Percentiles rank a stretch among this genome's conserved stretches.
Conservation (phyloP, 805 yeast species). For the Saturnispora galanensis region DNA sequence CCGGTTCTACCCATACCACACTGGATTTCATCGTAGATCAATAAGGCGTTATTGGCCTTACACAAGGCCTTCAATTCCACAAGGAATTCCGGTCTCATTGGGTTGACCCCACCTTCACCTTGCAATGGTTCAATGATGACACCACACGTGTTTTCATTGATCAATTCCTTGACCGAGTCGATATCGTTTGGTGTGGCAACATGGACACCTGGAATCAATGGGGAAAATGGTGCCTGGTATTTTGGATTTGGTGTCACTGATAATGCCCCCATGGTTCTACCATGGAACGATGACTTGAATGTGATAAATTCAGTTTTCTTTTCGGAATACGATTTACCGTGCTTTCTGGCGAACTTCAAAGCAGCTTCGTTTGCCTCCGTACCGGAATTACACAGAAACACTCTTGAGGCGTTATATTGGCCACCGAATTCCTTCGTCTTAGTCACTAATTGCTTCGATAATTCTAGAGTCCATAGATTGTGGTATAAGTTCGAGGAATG, state of each 20-base stretch:
- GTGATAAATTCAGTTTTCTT: conserved; percentile 70
- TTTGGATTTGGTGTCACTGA: conserved; percentile 89
- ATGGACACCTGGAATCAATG: conserved; percentile 82
- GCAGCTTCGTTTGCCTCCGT: conserved; percentile 37
- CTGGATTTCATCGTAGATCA: conserved; percentile 93
- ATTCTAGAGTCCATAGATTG: conserved; percentile 74
- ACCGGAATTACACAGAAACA: conserved; percentile 53
- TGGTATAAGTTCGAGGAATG: conserved; percentile 84
- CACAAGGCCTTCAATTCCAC: conserved; percentile 58
- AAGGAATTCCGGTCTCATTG: conserved; percentile 55
- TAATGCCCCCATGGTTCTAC: conserved; percentile 88
- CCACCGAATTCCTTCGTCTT: conserved; percentile 67
- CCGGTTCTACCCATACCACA: conserved; percentile 95
- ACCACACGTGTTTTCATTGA: conserved; percentile 67
- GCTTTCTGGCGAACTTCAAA: conserved; percentile 61
- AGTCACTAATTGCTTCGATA: conserved; percentile 61
- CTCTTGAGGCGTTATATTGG: conserved; percentile 69
- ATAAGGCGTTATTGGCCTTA: conserved; percentile 54
- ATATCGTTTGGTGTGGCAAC: conserved; percentile 57
- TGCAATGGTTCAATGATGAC: conserved; percentile 95
- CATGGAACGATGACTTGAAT: conserved; percentile 89
- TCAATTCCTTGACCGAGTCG: conserved; percentile 44
- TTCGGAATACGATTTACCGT: conserved; percentile 48
- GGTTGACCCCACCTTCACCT: conserved; percentile 93
- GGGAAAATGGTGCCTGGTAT: conserved; percentile 85